phyloP scores from a whole-genome alignment of 164 flowering plant species.

The Tetracentron sinense region DNA sequence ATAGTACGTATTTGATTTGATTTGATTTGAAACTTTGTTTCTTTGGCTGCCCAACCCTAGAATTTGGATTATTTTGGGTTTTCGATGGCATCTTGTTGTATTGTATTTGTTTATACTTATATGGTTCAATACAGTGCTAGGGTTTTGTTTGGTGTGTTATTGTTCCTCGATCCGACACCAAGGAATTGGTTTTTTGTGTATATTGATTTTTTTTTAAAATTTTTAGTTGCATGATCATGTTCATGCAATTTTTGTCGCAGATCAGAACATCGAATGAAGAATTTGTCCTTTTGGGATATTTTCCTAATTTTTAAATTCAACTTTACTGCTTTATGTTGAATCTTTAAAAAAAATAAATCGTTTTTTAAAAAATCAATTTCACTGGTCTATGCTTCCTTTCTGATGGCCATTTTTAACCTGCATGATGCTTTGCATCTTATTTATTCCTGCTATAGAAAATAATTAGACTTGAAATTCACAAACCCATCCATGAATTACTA shows the following conservation, averaged over 20 bases:
- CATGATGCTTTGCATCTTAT: too few relatives aligned
- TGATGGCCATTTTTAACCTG: too few relatives aligned
- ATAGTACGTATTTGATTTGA: conserved; percentile 43
- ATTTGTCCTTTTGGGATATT: too few relatives aligned
- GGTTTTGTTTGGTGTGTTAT: not conserved
- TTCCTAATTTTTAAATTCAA: too few relatives aligned
- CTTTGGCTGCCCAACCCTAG: conserved; percentile 2
- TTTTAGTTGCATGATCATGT: not conserved
- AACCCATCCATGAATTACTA: too few relatives aligned
- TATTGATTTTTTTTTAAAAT: not conserved
- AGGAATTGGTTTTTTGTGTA: not conserved
- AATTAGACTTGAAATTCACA: too few relatives aligned
- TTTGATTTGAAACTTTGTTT: not conserved
- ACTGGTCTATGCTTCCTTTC: too few relatives aligned
- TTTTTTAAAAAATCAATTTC: too few relatives aligned
- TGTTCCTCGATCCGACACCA: conserved; percentile 2
- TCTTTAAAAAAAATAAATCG: too few relatives aligned
- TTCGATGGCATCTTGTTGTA: not conserved
- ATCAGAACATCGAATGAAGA: too few relatives aligned
- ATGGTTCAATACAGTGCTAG: not conserved
- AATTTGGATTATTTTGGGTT: conserved; percentile 4
- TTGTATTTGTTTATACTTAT: not conserved
- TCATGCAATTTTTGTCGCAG: not conserved
- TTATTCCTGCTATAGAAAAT: too few relatives aligned
- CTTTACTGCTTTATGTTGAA: too few relatives aligned